Conservation (phyloP, 257 asterid species). For the Solanum piurae region DNA sequence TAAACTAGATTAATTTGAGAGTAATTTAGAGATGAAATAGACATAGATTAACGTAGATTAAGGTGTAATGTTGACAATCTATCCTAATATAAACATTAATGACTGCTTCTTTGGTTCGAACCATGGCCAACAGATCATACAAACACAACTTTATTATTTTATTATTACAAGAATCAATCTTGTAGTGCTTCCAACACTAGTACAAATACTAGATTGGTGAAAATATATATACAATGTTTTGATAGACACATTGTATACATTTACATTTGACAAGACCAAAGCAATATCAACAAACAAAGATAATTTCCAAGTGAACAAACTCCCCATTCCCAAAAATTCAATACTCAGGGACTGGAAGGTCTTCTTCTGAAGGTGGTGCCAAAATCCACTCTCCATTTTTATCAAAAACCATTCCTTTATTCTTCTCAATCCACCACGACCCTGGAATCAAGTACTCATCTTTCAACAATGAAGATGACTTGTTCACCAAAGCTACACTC, state of each 20-base stretch:
- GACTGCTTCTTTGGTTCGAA: too few relatives aligned
- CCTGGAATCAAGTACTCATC: conserved; percentile 77
- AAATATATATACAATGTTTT: neutral
- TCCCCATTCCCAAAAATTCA: neutral
- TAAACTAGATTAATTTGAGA: neutral
- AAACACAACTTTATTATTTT: neutral
- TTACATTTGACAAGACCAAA: neutral
- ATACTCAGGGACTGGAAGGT: conserved; percentile 63
- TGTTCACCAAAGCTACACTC: conserved; percentile 70
- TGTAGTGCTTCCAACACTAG: neutral
- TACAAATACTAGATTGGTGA: neutral
- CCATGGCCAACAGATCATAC: neutral
- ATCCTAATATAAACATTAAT: too few relatives aligned
- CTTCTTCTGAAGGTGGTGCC: conserved; percentile 52
- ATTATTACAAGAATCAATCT: neutral
- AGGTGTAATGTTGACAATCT: too few relatives aligned
- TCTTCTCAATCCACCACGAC: conserved; percentile 95
- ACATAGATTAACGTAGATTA: neutral
- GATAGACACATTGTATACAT: neutral
- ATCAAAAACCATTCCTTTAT: conserved; percentile 48
- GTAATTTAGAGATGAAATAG: neutral
- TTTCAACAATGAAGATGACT: conserved; percentile 49
- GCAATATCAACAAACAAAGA: neutral
- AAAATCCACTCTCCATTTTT: conserved; percentile 60
- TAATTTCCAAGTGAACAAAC: neutral